Evolutionary conservation across 2,329 filamentous ascomycete species (phyloP).

Genomic region (Talaromyces sp.): DNA sequence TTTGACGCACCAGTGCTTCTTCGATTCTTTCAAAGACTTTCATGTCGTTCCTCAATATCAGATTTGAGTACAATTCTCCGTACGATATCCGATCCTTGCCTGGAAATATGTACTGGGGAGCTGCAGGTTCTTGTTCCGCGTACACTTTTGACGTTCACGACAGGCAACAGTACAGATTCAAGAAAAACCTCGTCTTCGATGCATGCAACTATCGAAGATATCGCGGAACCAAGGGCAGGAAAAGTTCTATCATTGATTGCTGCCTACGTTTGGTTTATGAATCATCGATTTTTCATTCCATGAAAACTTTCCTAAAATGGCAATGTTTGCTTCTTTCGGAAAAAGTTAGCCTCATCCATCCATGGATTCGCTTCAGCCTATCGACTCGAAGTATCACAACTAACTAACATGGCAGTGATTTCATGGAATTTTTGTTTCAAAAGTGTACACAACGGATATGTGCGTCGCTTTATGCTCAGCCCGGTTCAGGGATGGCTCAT

Average conservation of each 20-base stretch:
- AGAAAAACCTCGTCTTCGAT: neutral
- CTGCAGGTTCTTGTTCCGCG: neutral
- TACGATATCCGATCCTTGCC: neutral
- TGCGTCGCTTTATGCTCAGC: no score
- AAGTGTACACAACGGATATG: no score
- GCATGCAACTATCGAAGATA: neutral
- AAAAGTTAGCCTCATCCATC: neutral
- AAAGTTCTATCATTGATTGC: neutral
- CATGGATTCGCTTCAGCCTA: neutral
- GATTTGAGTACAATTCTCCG: no score
- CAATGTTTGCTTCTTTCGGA: neutral
- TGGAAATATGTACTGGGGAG: neutral
- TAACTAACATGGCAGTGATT: no score
- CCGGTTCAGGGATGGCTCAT: no score
- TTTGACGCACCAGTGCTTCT: neutral
- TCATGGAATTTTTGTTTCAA: no score
- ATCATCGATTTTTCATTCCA: neutral
- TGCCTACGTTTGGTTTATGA: neutral
- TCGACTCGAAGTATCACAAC: neutral
- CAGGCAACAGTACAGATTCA: neutral
- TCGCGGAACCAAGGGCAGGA: neutral
- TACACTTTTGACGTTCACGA: neutral
- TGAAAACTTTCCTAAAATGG: neutral
- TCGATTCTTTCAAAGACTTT: slow-evolving; percentile 8
- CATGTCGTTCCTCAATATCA: neutral